Evolutionary conservation across 83 land plant genomes (phyloP), one percentile per base, ranked within the genome.

Genomic region (Diphasiastrum complanatum): DNA sequence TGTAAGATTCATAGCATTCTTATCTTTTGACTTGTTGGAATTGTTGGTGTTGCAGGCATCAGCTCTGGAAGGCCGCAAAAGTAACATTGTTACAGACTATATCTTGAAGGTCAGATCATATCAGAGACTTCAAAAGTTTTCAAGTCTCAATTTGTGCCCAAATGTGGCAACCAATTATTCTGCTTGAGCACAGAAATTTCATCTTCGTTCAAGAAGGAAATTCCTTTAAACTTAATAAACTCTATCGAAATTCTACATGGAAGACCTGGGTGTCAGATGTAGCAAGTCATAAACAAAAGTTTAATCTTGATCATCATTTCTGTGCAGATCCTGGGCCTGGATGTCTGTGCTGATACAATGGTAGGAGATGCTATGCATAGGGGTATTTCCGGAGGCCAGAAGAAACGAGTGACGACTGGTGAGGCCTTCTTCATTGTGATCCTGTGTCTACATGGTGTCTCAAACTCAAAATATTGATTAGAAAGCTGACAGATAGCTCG

Each of bases 361-460:
- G 53, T 50, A 24, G 53, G 53, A 0, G 22, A 50, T 50, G 53
- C 16, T 0, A 0, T 50, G 53, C 1, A 16, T 16, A 0, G 53
- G 22, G 53, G 53, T 0, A 50, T 50, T 0, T 50, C 53, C n/a
- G n/a, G n/a, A n/a, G n/a, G n/a, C n/a, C n/a, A n/a, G n/a, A n/a
- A n/a, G n/a, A n/a, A n/a, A n/a, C 19, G 53, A 1, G 22, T 50
- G 0, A 50, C 53, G 11, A 50, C 53, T 18, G 53, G 53, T 50
- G 22, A 8, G 12, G n/a, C 22, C 5, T 18, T 50, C 16, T 49
- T 11, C 52, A 38, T 38, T 38, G 12, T 14, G 45, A 41, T 41
- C 0, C 45, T 41, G n/a, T 41, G 12, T 41, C 1, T 41, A 14
- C 14, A 8, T 14, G 14, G 8, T 38, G 12, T 38, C 8, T 38